Evolutionary conservation across 345 rosid genomes (phyloP).

Genomic region (Rhizophora mangle): DNA sequence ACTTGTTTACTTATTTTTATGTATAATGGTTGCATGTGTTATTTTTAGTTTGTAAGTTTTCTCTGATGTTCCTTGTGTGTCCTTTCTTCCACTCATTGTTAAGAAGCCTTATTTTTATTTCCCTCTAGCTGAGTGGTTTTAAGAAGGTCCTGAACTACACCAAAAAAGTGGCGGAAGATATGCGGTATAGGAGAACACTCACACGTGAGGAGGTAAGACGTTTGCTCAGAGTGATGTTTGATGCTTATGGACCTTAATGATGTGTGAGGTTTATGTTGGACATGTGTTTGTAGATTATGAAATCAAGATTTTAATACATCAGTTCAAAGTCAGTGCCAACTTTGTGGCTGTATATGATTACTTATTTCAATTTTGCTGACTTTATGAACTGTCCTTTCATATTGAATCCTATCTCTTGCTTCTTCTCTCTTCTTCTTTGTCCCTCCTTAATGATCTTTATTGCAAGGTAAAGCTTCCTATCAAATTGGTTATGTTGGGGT

Average conservation of each 20-base stretch:
- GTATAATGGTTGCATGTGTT: not conserved
- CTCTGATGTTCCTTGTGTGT: not conserved
- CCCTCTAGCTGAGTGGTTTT: slow-evolving; percentile 86
- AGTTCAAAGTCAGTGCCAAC: no score
- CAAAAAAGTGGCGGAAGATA: slow-evolving; percentile 84
- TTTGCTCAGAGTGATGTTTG: not conserved
- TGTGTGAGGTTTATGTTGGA: no score
- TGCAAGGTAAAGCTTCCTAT: not conserved
- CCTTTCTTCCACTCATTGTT: slow-evolving; percentile 6
- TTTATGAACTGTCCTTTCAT: not conserved
- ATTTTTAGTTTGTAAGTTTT: not conserved
- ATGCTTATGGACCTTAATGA: not conserved
- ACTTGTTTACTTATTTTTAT: not conserved
- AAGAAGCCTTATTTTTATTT: slow-evolving; percentile 11
- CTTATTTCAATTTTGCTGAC: not conserved
- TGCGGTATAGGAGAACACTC: slow-evolving; percentile 62
- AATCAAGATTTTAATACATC: no score
- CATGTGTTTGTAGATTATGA: no score
- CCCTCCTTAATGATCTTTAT: not conserved
- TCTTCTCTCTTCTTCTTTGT: not conserved
- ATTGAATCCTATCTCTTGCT: not conserved
- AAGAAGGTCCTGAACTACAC: slow-evolving; percentile 95
- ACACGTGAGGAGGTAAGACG: slow-evolving; percentile 91
- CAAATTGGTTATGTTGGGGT: not conserved
- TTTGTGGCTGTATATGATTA: no score